phyloP scores from a whole-genome alignment of 176 grass and related monocot species.

The Lolium rigidum region DNA sequence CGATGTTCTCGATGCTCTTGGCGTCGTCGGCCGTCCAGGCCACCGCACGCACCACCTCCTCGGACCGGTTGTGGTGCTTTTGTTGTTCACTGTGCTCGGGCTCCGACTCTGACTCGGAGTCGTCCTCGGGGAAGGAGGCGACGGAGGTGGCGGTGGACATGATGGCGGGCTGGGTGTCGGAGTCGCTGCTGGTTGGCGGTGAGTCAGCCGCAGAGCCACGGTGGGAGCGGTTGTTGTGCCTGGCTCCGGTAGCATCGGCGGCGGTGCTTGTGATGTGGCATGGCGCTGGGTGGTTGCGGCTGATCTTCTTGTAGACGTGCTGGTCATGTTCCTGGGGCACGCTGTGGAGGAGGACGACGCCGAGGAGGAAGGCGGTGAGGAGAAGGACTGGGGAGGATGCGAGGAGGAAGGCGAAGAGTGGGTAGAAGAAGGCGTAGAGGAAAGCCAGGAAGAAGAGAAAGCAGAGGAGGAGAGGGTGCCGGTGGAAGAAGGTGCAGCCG shows the following conservation, averaged over 20 bases:
- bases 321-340: constrained; percentile 17
- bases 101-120: not conserved
- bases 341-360: constrained; percentile 52
- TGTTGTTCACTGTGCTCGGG: not conserved
- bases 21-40: constrained; percentile 58
- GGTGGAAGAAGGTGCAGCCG: not conserved
- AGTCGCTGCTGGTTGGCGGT: not conserved
- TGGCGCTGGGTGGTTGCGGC: not conserved
- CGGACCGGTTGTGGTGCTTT: not conserved
- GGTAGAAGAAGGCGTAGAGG: not conserved
- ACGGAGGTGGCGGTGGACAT: constrained; percentile 11
- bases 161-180: not conserved
- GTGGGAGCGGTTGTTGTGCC: not conserved
- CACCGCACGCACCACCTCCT: not conserved
- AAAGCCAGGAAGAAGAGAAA: constrained; percentile 13
- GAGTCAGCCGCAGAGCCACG: not conserved
- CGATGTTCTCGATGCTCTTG: constrained; percentile 54
- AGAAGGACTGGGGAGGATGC: constrained; percentile 43
- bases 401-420: constrained; percentile 38
- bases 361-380: constrained; percentile 59
- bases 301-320: constrained; percentile 38
- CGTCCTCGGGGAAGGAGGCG: constrained; percentile 6
- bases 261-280: not conserved
- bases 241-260: not conserved
- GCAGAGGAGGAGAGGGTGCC: constrained; percentile 16